Base-by-base conservation (phyloP, 2,329 filamentous ascomycete genomes). In the Venturia asperata region DNA sequence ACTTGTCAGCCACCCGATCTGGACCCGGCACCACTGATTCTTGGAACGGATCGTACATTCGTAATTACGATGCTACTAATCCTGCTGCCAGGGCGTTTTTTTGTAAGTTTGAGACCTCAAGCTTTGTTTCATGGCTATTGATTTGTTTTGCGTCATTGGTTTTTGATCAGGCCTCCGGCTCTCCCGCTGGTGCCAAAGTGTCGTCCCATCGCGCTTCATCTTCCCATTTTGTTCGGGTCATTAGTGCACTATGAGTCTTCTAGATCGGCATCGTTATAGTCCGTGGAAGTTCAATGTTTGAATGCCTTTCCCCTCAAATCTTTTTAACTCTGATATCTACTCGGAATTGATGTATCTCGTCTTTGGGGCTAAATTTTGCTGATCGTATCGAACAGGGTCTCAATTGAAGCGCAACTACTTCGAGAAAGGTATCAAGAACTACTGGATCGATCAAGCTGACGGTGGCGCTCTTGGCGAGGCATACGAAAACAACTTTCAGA, bases 401-500 rank as follows among this genome's bases (percentile, higher is more conserved):
- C 69, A 67, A 15, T 55, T 73, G 47, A 70, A 72, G 64, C 45
- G 64, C 21, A 72, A 74, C 61, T 74, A 74, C 66, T 74, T 71
- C 62, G 70, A 72, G 61, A 68, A 71, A 19, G 73, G 72, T 30
- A 72, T 74, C 66, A 69, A 71, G 56, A 73, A 73, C 66, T 74
- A 73, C 66, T 74, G 73, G 72, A 73, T 74, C 61, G 73, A 74
- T 62, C 71, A 74, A 69, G 72, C 72, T 5, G 73, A 74, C 41
- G 76, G 75, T 13, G 75, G 76, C 1, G 70, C 74, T 3, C 69
- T 76, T 3, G 75, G 75, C 10, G 75, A 68, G 70, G 74, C 66
- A 64, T 77, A 75, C 64, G 73, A 77, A 63, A 77, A 76, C 58
- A 76, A 77, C 47, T 74, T 71, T 3, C 72, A 72, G 61, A 68